Conservation (phyloP, 257 asterid species). For the Primulina eburnea region DNA sequence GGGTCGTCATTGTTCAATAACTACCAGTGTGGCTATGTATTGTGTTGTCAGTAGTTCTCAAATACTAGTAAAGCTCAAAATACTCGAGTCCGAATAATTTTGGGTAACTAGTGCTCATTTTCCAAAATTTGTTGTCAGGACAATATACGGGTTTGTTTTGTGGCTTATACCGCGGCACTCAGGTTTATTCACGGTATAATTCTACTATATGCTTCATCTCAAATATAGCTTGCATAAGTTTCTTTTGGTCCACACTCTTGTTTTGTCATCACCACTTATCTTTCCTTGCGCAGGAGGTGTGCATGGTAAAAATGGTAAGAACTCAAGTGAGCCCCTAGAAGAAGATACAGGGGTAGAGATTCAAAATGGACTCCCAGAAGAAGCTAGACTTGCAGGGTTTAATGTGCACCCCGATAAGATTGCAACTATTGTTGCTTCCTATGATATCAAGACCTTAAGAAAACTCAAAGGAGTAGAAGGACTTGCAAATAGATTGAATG, state of each 20-base stretch:
- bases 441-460: constrained; percentile 69
- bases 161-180: constrained; percentile 4
- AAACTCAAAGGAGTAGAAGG: constrained; percentile 75
- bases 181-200: constrained; percentile 70
- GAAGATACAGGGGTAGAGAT: constrained; percentile 42
- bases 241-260: constrained; percentile 1
- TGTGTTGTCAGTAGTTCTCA: no score
- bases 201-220: constrained; percentile 22
- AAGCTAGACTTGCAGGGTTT: constrained; percentile 69
- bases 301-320: constrained; percentile 23
- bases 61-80: no score
- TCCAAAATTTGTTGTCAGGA: no score
- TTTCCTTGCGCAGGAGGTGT: constrained; percentile 41
- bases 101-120: no score
- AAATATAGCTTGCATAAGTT: constrained; percentile 7
- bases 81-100: no score
- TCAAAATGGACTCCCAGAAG: constrained; percentile 63
- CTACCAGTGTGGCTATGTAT: no score
- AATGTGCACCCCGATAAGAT: constrained; percentile 79
- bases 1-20: no score
- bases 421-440: constrained; percentile 73
- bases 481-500: constrained; percentile 62
- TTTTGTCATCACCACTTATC: constrained; percentile 14
- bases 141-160: no score
- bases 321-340: constrained; percentile 26